Evolutionary conservation across 306 rosid genomes (phyloP).

Genomic region (Fagus crenata): DNA sequence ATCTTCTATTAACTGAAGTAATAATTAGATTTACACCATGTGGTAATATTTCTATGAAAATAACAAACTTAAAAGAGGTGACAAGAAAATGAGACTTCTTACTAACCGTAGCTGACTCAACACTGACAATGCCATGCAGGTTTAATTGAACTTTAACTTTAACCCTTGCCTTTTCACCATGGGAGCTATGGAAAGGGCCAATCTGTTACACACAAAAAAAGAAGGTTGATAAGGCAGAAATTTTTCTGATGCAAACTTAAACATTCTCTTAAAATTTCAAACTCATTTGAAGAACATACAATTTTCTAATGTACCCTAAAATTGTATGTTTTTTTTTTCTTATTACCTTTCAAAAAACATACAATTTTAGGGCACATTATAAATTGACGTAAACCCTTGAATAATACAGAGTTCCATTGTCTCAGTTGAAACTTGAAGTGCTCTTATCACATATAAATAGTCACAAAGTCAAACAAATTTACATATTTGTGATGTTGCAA

Average conservation of each 20-base stretch:
- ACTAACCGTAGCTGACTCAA: constrained; percentile 83
- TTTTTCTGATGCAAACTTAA: background rate
- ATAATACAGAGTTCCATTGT: background rate
- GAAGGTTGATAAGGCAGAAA: constrained; percentile 7
- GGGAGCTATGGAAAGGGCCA: constrained; percentile 73
- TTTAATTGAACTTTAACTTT: constrained; percentile 75
- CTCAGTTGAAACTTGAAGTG: background rate
- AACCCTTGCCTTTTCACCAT: constrained; percentile 57
- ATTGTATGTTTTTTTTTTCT: no score
- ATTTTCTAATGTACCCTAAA: background rate
- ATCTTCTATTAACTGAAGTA: constrained; percentile 68
- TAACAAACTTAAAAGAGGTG: constrained; percentile 15
- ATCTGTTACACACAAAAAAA: constrained; percentile 45
- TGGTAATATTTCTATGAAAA: constrained; percentile 26
- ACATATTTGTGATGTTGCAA: background rate
- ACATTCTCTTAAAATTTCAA: background rate
- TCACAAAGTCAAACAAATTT: background rate
- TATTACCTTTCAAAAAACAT: background rate
- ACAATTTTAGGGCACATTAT: background rate
- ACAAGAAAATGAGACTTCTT: constrained; percentile 30
- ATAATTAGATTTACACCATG: constrained; percentile 26
- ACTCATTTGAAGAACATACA: background rate
- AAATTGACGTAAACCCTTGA: background rate
- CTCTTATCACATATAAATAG: background rate
- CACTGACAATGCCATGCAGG: constrained; percentile 76